Base-by-base conservation (phyloP, 257 asterid species). In the Ehretia macrophylla region DNA sequence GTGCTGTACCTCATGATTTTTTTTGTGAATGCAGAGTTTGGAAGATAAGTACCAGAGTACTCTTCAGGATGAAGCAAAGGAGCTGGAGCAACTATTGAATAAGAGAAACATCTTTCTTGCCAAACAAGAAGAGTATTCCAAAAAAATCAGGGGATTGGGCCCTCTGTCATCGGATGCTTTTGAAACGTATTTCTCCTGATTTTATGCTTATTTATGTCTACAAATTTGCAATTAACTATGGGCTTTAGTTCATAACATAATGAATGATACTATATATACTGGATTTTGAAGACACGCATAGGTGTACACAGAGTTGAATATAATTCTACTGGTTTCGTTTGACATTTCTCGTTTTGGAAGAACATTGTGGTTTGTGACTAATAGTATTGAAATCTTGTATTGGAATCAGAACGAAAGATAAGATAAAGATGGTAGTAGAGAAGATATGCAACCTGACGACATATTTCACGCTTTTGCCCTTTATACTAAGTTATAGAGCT, bases 131-230 rank as follows among this genome's bases (percentile, higher is more conserved):
- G 99, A 88, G 64, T 86, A 78, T 83, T 84, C 96, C 0, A 93
- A 88, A 81, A 93, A 86, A 79, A 93, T 93, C 51, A 80, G 99
- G 65, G 99, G 88, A 74, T 67, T 89, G 85, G 99, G 99, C 73
- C 96, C 96, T 55, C 82, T 93, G 60, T 86, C 99, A 60, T 81
- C 99, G 11, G 99, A 93, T 78, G 96, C 99, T 54, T 86, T 93
- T 85, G 99, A 93, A 69, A 93, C 70, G 99, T 92, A 89, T 62
- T 77, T 51, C 65, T 38, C 58, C 73, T 53, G 17, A 60, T 61
- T 53, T 39, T 70, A 67, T 65, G n/a, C 19, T 22, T 32, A 51
- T 56, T 21, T 32, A 55, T 67, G 17, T 2, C 14, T 10, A 42
- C 11, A 42, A 14, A 10, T 10, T 38, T 38, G 44, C 44, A 38